Evolutionary conservation across 441 rosid genomes (phyloP).

Genomic region (Adansonia gregorii): DNA sequence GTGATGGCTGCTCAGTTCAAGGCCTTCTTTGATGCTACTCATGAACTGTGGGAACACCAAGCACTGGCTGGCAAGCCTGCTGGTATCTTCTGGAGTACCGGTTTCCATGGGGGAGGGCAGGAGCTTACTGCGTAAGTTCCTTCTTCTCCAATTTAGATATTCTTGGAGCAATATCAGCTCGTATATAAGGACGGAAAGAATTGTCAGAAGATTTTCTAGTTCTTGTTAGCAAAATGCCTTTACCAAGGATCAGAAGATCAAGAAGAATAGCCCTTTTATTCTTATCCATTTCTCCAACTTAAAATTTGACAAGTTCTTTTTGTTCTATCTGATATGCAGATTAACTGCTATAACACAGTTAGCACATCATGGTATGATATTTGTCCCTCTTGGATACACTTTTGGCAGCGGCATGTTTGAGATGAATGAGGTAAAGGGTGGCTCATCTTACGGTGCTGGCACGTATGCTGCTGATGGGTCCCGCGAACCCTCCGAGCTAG

Average conservation of each 20-base stretch:
- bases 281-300: not conserved
- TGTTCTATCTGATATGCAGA: slow-evolving; percentile 39
- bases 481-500: slow-evolving; percentile 76
- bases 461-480: slow-evolving; percentile 88
- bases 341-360: slow-evolving; percentile 80
- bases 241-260: no score
- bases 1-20: slow-evolving; percentile 89
- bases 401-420: slow-evolving; percentile 81
- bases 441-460: slow-evolving; percentile 85
- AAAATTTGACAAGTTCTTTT: no score
- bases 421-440: slow-evolving; percentile 90
- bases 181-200: not conserved
- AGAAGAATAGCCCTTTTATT: no score
- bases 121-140: slow-evolving; percentile 86
- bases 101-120: slow-evolving; percentile 95
- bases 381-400: slow-evolving; percentile 85
- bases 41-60: slow-evolving; percentile 65
- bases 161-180: not conserved
- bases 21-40: slow-evolving; percentile 84
- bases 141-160: not conserved
- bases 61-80: slow-evolving; percentile 96
- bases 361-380: slow-evolving; percentile 87
- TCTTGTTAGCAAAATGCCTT: no score
- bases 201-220: not conserved
- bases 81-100: slow-evolving; percentile 96